phyloP scores from a whole-genome alignment of 176 grass and related monocot species.

The Neostapfia colusana region DNA sequence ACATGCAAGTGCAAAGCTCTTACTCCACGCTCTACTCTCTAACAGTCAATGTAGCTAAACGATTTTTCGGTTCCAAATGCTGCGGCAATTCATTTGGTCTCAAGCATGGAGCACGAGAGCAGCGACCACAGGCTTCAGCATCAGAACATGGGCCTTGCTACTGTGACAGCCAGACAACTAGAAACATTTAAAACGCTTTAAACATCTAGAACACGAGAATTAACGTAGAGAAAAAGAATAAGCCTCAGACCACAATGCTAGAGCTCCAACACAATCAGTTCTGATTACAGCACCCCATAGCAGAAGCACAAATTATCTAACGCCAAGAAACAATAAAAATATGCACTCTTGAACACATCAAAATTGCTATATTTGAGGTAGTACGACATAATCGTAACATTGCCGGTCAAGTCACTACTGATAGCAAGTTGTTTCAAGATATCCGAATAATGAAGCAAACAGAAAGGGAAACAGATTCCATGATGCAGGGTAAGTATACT shows the following conservation, averaged over 20 bases:
- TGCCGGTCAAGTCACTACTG: neutral
- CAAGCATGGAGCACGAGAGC: conserved; percentile 1
- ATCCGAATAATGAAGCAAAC: neutral
- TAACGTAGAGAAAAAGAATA: neutral
- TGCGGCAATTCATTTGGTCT: neutral
- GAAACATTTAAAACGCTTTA: neutral
- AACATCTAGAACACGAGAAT: neutral
- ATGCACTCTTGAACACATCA: neutral
- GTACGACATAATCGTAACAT: neutral
- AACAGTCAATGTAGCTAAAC: neutral
- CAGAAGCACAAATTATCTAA: neutral
- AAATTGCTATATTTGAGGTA: conserved; percentile 9
- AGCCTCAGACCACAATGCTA: neutral
- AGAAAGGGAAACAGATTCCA: neutral
- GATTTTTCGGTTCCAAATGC: neutral
- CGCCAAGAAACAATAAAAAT: neutral
- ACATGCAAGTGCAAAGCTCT: neutral
- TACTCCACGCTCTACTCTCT: no score
- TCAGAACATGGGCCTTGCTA: neutral
- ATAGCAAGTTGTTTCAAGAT: neutral
- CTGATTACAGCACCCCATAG: no score
- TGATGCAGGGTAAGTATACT: conserved; percentile 9
- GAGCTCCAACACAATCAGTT: neutral
- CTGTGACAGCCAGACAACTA: neutral
- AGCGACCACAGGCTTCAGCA: neutral